These are phyloP conservation scores for Sclerotinia nivalis DNA, from an alignment of 2,329 filamentous ascomycete genomes.

Conservation along the genomic window DNA sequence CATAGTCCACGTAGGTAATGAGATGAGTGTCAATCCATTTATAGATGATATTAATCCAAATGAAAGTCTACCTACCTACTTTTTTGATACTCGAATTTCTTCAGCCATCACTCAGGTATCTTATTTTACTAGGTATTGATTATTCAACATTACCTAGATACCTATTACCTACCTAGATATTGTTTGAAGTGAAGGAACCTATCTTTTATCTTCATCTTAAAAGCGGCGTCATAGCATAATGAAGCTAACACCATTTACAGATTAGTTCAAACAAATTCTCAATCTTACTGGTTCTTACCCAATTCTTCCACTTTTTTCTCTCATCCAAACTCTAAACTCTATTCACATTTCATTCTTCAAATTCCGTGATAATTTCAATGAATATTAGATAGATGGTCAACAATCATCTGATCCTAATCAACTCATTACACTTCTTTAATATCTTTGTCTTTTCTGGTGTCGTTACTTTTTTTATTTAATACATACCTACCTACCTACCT, in stretches of 20 bases:
- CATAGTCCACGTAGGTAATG: too few species aligned
- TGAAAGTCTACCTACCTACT: not conserved
- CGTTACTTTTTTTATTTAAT: not conserved
- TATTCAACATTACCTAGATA: not conserved
- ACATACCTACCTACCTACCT: not conserved
- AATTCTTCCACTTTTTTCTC: not conserved
- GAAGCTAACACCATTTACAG: not conserved
- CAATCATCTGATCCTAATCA: constrained; percentile 3
- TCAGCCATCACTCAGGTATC: too few species aligned
- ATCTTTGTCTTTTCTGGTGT: not conserved
- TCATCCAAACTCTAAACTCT: not conserved
- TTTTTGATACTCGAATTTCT: not conserved
- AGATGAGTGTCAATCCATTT: too few species aligned
- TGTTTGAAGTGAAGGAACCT: not conserved
- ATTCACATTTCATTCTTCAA: not conserved
- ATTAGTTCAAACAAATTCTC: not conserved
- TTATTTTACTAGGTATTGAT: too few species aligned
- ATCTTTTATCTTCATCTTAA: not conserved
- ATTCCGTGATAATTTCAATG: not conserved
- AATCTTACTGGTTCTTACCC: not conserved
- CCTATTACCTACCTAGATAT: not conserved
- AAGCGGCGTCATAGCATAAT: not conserved
- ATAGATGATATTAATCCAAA: too few species aligned
- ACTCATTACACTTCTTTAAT: not conserved
- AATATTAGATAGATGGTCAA: not conserved